Conservation (phyloP, 306 rosid genomes). For the Adenanthera pavonina region DNA sequence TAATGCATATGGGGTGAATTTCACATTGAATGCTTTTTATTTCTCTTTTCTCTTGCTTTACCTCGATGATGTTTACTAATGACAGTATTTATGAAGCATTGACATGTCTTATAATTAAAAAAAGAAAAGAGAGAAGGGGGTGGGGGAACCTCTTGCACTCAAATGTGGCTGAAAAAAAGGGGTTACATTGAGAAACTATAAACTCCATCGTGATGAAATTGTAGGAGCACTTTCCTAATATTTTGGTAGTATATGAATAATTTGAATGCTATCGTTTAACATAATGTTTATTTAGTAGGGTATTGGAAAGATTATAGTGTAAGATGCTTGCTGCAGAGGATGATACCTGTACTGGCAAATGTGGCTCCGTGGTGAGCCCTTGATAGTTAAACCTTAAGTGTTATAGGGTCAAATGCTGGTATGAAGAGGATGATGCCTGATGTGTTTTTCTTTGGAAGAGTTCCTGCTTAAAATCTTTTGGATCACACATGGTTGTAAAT, state of each 20-base stretch:
- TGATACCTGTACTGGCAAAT: not conserved
- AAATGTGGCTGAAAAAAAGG: not conserved
- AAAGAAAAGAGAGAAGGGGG: no score
- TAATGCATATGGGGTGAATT: slow-evolving; percentile 36
- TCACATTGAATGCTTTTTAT: slow-evolving; percentile 1
- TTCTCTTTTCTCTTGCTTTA: slow-evolving; percentile 11
- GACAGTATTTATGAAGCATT: not conserved
- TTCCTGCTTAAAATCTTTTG: not conserved
- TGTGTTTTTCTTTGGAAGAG: not conserved
- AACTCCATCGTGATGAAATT: not conserved
- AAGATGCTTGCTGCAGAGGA: not conserved
- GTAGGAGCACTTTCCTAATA: not conserved
- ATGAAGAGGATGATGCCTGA: not conserved
- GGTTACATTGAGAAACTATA: not conserved
- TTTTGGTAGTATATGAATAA: not conserved
- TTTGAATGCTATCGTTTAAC: not conserved
- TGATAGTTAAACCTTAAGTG: no score
- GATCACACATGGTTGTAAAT: not conserved
- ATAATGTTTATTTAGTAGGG: not conserved
- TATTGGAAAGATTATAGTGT: not conserved
- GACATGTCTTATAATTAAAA: not conserved
- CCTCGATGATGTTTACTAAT: slow-evolving; percentile 15
- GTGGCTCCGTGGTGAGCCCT: no score
- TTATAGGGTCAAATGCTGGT: no score
- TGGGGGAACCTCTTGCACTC: not conserved